Evolutionary conservation across 2,329 filamentous ascomycete genomes (phyloP).

Genomic region (Trichoderma hamatum): DNA sequence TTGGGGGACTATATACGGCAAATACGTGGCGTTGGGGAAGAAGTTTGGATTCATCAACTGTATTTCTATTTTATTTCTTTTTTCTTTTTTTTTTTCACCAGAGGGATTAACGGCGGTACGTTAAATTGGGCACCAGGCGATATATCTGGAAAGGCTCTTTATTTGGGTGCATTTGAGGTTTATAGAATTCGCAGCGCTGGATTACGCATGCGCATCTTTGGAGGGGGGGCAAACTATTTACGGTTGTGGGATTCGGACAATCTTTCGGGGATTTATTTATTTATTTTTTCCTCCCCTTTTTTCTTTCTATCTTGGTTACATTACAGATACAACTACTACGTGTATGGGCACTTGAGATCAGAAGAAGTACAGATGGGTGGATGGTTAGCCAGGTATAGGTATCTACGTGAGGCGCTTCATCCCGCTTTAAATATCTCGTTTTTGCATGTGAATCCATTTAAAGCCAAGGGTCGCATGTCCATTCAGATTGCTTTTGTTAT

Average conservation of each 20-base stretch:
- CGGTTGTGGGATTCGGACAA: not conserved
- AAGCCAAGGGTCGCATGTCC: not conserved
- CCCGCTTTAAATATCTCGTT: not conserved
- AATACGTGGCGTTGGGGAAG: not conserved
- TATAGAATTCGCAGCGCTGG: constrained; percentile 17
- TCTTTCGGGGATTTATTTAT: not conserved
- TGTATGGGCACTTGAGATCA: not conserved
- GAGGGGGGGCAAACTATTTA: not conserved
- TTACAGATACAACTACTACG: not conserved
- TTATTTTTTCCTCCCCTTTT: not conserved
- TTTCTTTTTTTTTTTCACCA: not conserved
- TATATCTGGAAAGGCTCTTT: not conserved
- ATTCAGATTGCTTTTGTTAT: not conserved
- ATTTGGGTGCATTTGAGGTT: not conserved
- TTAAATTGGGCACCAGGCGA: not conserved
- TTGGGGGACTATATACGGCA: not conserved
- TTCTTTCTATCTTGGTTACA: not conserved
- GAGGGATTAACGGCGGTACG: not conserved
- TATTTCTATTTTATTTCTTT: not conserved
- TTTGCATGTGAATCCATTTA: not conserved
- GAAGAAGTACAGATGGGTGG: not conserved
- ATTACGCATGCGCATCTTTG: not conserved
- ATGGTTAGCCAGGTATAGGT: not conserved
- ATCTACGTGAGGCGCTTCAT: not conserved
- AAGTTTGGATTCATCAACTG: not conserved